Percentiles rank a stretch among this genome's conserved stretches.
Conservation (phyloP, 1,284 basidiomycete genomes). For the Trichosporon sp. region DNA sequence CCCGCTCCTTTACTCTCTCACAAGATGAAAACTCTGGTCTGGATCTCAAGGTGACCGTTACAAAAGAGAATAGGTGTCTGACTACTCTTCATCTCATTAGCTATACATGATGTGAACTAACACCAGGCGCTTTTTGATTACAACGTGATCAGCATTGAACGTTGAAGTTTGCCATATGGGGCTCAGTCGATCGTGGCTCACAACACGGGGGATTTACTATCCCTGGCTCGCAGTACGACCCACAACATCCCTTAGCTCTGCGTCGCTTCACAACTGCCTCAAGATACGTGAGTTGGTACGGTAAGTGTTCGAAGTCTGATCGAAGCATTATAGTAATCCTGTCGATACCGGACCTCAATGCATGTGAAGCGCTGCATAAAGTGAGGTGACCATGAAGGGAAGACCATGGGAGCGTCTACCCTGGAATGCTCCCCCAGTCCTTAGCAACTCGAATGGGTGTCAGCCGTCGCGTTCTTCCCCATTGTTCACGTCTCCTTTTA, state of each 20-base stretch:
- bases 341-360: no score
- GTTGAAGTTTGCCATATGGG: no score
- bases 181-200: no score
- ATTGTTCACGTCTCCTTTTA: background rate
- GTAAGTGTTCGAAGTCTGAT: no score
- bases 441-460: background rate
- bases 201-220: no score
- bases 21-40: background rate
- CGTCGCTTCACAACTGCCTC: no score
- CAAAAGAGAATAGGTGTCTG: background rate
- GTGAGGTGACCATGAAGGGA: no score
- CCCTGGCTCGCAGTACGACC: no score
- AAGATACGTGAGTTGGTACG: no score
- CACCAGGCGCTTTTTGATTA: background rate
- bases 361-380: no score
- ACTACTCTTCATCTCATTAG: background rate
- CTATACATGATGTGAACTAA: background rate
- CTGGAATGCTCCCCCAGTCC: background rate
- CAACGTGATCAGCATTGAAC: background rate
- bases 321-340: no score
- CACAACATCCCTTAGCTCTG: no score
- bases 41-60: background rate
- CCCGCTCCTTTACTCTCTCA: background rate
- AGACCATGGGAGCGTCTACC: background rate
- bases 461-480: background rate